A percentile compares a stretch with the other conserved stretches of the same genome.
Conservation (phyloP, 495 filamentous ascomycete genomes). For the Echria macrotheca region DNA sequence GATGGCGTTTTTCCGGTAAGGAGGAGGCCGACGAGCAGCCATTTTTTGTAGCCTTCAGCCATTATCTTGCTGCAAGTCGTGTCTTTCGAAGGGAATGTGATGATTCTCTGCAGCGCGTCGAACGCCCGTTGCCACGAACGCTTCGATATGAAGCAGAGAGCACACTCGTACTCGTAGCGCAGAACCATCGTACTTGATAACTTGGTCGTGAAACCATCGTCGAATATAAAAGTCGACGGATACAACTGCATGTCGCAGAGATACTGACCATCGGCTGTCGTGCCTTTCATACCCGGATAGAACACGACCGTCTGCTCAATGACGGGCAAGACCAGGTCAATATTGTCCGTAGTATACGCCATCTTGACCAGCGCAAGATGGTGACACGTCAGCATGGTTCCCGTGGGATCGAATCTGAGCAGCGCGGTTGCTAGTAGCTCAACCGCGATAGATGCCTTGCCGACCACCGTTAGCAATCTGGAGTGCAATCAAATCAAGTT, state of each 20-base stretch:
- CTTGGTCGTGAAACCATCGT: conserved; percentile 50
- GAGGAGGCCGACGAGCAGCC: conserved; percentile 73
- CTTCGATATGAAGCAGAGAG: conserved; percentile 68
- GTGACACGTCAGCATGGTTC: conserved; percentile 60
- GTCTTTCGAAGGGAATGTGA: conserved; percentile 57
- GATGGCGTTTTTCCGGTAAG: conserved; percentile 57
- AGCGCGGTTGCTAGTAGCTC: conserved; percentile 58
- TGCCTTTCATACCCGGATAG: conserved; percentile 48
- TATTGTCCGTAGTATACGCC: conserved; percentile 45
- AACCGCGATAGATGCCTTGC: conserved; percentile 59
- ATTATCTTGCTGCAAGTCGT: conserved; percentile 63
- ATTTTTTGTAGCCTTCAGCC: conserved; percentile 91
- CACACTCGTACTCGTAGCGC: conserved; percentile 74
- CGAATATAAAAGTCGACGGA: conserved; percentile 48
- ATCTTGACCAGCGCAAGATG: conserved; percentile 59
- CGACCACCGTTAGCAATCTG: conserved; percentile 13
- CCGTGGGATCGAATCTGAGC: conserved; percentile 66
- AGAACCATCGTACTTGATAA: conserved; percentile 57
- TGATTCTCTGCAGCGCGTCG: conserved; percentile 62
- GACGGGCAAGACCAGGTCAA: conserved; percentile 57
- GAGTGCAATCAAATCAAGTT: background rate
- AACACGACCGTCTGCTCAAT: conserved; percentile 63
- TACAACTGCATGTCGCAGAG: conserved; percentile 32
- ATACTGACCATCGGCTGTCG: conserved; percentile 15
- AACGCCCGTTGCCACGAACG: conserved; percentile 68